Evolutionary conservation across 352 stramenopile genomes (phyloP).

Genomic region (Phytopythium oedochilum): DNA sequence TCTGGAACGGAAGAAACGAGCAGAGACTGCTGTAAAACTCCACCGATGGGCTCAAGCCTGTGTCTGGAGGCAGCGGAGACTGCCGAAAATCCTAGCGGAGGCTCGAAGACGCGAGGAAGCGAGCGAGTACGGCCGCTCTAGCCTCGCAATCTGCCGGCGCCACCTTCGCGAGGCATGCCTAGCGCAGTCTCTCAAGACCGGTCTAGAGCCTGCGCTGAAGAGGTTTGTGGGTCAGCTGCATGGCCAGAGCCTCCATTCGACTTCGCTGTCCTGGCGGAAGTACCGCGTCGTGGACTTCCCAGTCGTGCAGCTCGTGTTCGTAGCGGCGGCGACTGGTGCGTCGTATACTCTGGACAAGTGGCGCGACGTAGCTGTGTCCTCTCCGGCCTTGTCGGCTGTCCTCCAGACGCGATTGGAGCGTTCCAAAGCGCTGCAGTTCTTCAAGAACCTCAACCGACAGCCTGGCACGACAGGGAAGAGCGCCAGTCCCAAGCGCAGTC

Average conservation of each 20-base stretch:
- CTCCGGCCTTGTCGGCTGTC: background rate
- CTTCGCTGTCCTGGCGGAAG: conserved; percentile 4
- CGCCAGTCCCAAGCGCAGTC: conserved; percentile 4
- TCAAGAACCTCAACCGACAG: conserved; percentile 6
- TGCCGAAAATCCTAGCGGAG: background rate
- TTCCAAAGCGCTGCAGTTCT: conserved; percentile 4
- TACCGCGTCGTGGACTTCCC: conserved; percentile 1
- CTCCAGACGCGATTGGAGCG: conserved; percentile 5
- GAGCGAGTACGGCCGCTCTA: background rate
- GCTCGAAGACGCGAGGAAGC: conserved; percentile 2
- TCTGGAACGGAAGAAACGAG: background rate
- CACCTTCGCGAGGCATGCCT: background rate
- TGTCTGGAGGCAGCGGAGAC: background rate
- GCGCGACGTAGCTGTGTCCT: background rate
- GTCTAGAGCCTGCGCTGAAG: background rate
- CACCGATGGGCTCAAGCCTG: background rate
- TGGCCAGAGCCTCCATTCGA: background rate
- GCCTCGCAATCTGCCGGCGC: background rate
- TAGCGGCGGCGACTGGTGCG: background rate
- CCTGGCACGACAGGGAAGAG: background rate
- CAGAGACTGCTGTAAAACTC: background rate
- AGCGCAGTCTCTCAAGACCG: background rate
- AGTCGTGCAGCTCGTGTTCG: conserved; percentile 3
- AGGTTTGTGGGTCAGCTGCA: background rate
- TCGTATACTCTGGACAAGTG: background rate